phyloP scores from a whole-genome alignment of 2,329 filamentous ascomycete species.

The Botrytis aclada region DNA sequence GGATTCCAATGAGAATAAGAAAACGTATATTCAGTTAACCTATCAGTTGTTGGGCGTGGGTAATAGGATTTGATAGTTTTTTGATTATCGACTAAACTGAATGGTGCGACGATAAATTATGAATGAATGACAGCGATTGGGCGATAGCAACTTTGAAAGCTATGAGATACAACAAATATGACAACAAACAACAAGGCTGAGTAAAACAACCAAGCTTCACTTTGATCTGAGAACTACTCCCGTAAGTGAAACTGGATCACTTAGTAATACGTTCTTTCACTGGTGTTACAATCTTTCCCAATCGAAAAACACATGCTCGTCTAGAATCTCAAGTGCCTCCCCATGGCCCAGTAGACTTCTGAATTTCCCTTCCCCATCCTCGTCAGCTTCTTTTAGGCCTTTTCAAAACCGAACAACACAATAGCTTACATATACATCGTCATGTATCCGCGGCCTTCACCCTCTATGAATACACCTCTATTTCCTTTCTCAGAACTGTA shows the following conservation, averaged over 20 bases:
- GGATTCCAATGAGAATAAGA: neutral
- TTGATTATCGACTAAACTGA: neutral
- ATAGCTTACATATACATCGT: neutral
- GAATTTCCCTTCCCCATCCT: neutral
- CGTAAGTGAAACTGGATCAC: neutral
- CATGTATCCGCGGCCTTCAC: neutral
- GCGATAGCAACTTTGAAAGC: neutral
- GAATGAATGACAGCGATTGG: neutral
- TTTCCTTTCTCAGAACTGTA: no score
- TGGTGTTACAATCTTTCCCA: neutral
- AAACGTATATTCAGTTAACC: rapidly evolving
- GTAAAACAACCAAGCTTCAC: neutral
- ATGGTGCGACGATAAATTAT: neutral
- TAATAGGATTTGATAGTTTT: rapidly evolving
- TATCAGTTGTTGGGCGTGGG: neutral
- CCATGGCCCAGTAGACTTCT: neutral
- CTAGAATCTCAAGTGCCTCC: neutral
- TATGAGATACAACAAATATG: neutral
- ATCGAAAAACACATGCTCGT: neutral
- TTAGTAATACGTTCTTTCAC: neutral
- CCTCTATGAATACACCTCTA: neutral
- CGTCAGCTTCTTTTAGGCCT: no score
- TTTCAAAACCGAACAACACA: neutral
- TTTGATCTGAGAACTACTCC: neutral
- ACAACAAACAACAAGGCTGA: neutral